Evolutionary conservation across 768 basidiomycete genomes (phyloP).

Genomic region (Tricholoma hemisulphureum): DNA sequence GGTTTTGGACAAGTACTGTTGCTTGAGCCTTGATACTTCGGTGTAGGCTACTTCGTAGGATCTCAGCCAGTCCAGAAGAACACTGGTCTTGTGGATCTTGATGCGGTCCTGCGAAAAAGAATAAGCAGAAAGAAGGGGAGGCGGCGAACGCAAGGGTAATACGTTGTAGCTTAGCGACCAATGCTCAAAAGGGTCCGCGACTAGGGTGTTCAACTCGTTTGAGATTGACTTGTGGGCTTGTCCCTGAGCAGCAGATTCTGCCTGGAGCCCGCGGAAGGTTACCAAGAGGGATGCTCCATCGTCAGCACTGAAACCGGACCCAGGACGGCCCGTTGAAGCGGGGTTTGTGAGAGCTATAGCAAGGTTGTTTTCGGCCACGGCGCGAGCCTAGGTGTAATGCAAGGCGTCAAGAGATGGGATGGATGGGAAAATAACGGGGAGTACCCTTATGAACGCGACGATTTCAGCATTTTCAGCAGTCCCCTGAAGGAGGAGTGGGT

Average conservation of each 20-base stretch:
- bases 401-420: slow-evolving; percentile 2
- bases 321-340: slow-evolving; percentile 45
- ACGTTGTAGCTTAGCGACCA: slow-evolving; percentile 82
- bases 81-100: slow-evolving; percentile 50
- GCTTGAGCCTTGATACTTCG: slow-evolving; percentile 72
- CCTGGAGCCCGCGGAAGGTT: slow-evolving; percentile 77
- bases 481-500: slow-evolving; percentile 47
- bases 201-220: slow-evolving; percentile 70
- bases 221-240: slow-evolving; percentile 69
- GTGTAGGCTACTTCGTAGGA: slow-evolving; percentile 68
- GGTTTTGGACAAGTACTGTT: slow-evolving; percentile 73
- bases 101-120: slow-evolving; percentile 53
- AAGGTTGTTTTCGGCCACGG: slow-evolving; percentile 63
- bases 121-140: slow-evolving; percentile 9
- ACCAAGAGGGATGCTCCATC: slow-evolving; percentile 82
- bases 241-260: slow-evolving; percentile 71
- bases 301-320: slow-evolving; percentile 70
- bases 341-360: slow-evolving; percentile 58
- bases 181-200: slow-evolving; percentile 75
- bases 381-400: slow-evolving; percentile 60
- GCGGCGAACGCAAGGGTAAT: no score
- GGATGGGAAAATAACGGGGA: slow-evolving; percentile 6
- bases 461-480: slow-evolving; percentile 82
- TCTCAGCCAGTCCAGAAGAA: slow-evolving; percentile 65
- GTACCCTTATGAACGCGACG: slow-evolving; percentile 76